Base-by-base conservation (phyloP, 371 early-diverging fungal species). In the Cokeromyces recurvatus region DNA sequence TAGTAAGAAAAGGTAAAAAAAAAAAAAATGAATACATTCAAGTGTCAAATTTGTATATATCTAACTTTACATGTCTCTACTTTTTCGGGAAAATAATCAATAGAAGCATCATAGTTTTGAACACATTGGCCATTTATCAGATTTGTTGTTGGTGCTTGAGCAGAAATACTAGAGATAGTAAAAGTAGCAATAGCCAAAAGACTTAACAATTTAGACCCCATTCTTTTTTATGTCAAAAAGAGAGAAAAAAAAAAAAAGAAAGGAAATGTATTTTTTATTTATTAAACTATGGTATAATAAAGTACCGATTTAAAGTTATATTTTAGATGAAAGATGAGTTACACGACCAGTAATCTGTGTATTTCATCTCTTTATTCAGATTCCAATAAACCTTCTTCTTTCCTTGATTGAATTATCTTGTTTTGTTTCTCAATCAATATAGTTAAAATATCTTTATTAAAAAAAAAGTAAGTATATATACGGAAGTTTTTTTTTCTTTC, bases 51-150 rank as follows among this genome's bases (percentile, higher is more conserved):
- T 43, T 21, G 3, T 16, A 19, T 16, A 21, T 21, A 21, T 4
- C 15, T 24, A n/a, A 40, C 41, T 25, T 5, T 80, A 74, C 77
- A 65, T 20, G 62, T 55, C 38, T 62, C 55, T 47, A 71, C 38
- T 38, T 81, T 81, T 59, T 60, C 57, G 34, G 77, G 59, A 55
- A 79, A 86, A 57, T 82, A 82, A 59, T 82, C 80, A 17, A 52
- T 54, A 49, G 57, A 61, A 21, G 66, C 51, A 45, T 70, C 62
- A 27, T 64, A 73, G 42, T 53, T 63, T 12, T 46, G 25, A 15
- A 67, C 66, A 55, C 82, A 80, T 29, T 55, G 50, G 5, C 58
- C 57, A 35, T 50, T 34, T 17, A 51, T 47, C 12, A 60, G 55
- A 22, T 78, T 69, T 3, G 64, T 21, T 6, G 55, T 57, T 3